These are phyloP conservation scores for Paraurostyla sp. DNA, from an alignment of 73 alveolate genomes.

Conservation along the genomic window DNA sequence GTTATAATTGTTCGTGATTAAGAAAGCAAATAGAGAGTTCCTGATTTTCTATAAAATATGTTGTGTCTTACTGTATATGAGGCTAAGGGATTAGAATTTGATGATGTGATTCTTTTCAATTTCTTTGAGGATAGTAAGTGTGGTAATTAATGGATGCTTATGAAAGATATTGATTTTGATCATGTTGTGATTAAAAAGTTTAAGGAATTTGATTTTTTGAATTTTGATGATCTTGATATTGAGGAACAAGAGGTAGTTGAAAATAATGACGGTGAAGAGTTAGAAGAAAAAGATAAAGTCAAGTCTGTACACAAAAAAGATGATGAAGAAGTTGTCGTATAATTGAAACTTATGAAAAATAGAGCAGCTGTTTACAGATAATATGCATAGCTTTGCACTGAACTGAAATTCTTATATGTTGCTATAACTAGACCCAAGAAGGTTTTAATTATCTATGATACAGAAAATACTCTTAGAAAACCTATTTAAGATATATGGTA, in stretches of 20 bases:
- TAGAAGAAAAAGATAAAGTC: not conserved
- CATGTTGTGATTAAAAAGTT: not conserved
- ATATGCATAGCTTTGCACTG: slow-evolving; percentile 70
- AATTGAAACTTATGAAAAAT: not conserved
- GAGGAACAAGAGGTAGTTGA: not conserved
- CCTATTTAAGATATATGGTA: slow-evolving; percentile 52
- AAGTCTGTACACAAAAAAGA: not conserved
- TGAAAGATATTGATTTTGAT: slow-evolving; percentile 45
- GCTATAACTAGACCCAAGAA: slow-evolving; percentile 81
- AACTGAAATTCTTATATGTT: slow-evolving; percentile 74
- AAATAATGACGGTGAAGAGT: not conserved
- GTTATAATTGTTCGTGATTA: slow-evolving; percentile 84
- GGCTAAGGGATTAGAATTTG: slow-evolving; percentile 90
- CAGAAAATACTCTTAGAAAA: slow-evolving; percentile 16
- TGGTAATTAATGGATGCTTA: slow-evolving; percentile 70
- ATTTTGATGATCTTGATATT: slow-evolving; percentile 15
- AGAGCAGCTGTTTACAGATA: slow-evolving; percentile 38
- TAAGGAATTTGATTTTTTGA: slow-evolving; percentile 21
- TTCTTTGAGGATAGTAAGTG: slow-evolving; percentile 79
- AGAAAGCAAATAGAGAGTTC: slow-evolving; percentile 78
- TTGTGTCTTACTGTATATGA: slow-evolving; percentile 88
- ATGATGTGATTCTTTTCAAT: slow-evolving; percentile 86
- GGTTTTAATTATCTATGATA: slow-evolving; percentile 72
- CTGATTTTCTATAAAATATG: slow-evolving; percentile 71
- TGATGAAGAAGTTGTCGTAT: slow-evolving; percentile 8